phyloP scores from a whole-genome alignment of 345 rosid genomes.

The Eutrema japonicum region DNA sequence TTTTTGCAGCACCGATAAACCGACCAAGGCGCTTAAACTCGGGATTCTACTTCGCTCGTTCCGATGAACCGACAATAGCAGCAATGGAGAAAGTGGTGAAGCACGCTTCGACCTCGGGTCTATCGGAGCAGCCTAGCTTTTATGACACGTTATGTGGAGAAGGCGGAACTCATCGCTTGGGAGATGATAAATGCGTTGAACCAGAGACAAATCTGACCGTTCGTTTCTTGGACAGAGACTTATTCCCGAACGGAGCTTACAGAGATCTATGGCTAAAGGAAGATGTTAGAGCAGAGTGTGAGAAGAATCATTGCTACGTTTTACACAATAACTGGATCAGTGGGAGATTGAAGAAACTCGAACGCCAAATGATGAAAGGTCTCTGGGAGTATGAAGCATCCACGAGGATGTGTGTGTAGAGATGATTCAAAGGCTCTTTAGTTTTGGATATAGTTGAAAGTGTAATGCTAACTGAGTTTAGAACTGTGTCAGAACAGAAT shows the following conservation, averaged over 20 bases:
- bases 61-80: slow-evolving; percentile 62
- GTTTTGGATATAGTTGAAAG: slow-evolving; percentile 31
- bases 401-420: slow-evolving; percentile 70
- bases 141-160: slow-evolving; percentile 89
- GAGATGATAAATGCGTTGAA: slow-evolving; percentile 65
- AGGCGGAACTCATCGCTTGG: slow-evolving; percentile 64
- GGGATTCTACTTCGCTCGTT: slow-evolving; percentile 79
- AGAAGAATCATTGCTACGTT: slow-evolving; percentile 61
- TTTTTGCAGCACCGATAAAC: slow-evolving; percentile 70
- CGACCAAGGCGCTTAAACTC: slow-evolving; percentile 89
- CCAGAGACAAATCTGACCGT: slow-evolving; percentile 69
- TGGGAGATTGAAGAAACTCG: slow-evolving; percentile 84
- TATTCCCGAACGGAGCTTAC: slow-evolving; percentile 94
- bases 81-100: slow-evolving; percentile 89
- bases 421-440: slow-evolving; percentile 4
- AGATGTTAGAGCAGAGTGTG: slow-evolving; percentile 63
- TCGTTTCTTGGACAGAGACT: slow-evolving; percentile 77
- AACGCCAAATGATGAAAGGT: slow-evolving; percentile 73
- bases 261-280: slow-evolving; percentile 66
- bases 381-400: slow-evolving; percentile 78
- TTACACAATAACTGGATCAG: slow-evolving; percentile 86
- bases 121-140: slow-evolving; percentile 95
- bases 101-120: slow-evolving; percentile 74
- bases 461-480: too few species aligned
- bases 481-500: too few species aligned